Percentiles rank a stretch among this genome's conserved stretches.
Evolutionary conservation across 805 yeast genomes (phyloP).

Genomic region (Ogataea ramenticola): DNA sequence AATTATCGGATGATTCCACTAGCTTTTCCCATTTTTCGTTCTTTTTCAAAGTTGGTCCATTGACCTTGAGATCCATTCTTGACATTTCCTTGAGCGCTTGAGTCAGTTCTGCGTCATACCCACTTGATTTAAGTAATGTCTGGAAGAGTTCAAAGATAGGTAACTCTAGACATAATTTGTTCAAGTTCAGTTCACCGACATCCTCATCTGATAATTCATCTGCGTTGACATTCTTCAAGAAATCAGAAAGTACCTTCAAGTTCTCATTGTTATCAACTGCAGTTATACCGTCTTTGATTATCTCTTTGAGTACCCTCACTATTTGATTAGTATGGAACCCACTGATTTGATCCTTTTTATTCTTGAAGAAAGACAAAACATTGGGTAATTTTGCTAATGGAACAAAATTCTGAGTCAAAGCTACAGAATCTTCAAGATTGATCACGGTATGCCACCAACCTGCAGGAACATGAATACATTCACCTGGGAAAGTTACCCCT

Average conservation of each 20-base stretch:
- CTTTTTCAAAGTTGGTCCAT: conserved; percentile 24
- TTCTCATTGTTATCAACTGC: conserved; percentile 18
- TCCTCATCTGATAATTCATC: conserved; percentile 42
- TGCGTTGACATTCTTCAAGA: conserved; percentile 1
- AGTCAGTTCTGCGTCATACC: conserved; percentile 28
- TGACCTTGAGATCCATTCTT: conserved; percentile 14
- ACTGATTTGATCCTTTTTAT: conserved; percentile 63
- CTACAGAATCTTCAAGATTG: conserved; percentile 76
- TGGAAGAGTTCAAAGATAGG: conserved; percentile 61
- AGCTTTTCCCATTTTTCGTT: conserved; percentile 49
- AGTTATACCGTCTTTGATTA: conserved; percentile 14
- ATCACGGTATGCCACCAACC: conserved; percentile 98
- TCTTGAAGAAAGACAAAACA: conserved; percentile 60
- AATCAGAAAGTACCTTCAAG: conserved; percentile 8
- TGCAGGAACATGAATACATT: conserved; percentile 84
- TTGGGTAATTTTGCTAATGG: conserved; percentile 55
- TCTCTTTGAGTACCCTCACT: conserved; percentile 20
- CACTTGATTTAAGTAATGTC: conserved; percentile 37
- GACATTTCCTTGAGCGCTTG: conserved; percentile 31
- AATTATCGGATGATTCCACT: conserved; percentile 15
- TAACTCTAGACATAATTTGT: conserved; percentile 21
- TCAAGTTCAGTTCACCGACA: conserved; percentile 44
- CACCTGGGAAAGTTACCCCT: conserved; percentile 74
- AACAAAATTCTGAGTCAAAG: conserved; percentile 84
- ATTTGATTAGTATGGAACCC: conserved; percentile 66